Evolutionary conservation across 345 rosid genomes (phyloP), one percentile per base, ranked within the genome.

Genomic region (Gossypioides kirkii): DNA sequence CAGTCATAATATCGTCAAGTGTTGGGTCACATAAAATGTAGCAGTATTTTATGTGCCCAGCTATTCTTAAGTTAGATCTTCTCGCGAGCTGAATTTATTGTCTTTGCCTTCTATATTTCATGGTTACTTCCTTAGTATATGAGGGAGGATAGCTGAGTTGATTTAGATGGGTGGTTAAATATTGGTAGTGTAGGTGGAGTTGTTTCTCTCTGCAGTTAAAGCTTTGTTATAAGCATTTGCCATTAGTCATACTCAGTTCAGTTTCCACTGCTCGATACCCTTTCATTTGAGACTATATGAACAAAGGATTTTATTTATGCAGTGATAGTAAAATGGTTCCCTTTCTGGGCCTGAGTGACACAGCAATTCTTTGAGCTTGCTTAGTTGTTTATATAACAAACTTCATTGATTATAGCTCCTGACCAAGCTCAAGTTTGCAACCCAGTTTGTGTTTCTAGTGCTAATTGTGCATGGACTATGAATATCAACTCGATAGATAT

Each of bases 381-480:
- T 10, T 68, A 49, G 58, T 43, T 42, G 70, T 43, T 7, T 36
- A 36, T 61, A 10, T 13, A 23, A 58, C 16, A 11, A 3, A 6
- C 12, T 61, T 32, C 17, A 10, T 16, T n/a, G 14, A 18, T 63
- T 18, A 18, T 47, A 3, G 20, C 3, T 46, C 70, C 25, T 46
- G 71, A 23, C 18, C 47, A 10, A 3, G 55, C 70, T 47, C 9
- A 3, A 25, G 18, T 47, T 49, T 47, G 56, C 43, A 26, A 68
- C 25, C 41, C 10, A 28, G 11, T n/a, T 60, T 60, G 10, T 60
- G 41, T 26, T 60, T 60, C 38, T 10, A 25, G n/a, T 59, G 63
- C 61, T 59, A 59, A 59, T 59, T 59, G 38, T 59, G 64, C 42
- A 60, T 60, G 64, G 42, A 14, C 64, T 26, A 60, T 13, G 64